Evolutionary conservation across 306 rosid species (phyloP).

Genomic region (Pyrus bretschneideri): DNA sequence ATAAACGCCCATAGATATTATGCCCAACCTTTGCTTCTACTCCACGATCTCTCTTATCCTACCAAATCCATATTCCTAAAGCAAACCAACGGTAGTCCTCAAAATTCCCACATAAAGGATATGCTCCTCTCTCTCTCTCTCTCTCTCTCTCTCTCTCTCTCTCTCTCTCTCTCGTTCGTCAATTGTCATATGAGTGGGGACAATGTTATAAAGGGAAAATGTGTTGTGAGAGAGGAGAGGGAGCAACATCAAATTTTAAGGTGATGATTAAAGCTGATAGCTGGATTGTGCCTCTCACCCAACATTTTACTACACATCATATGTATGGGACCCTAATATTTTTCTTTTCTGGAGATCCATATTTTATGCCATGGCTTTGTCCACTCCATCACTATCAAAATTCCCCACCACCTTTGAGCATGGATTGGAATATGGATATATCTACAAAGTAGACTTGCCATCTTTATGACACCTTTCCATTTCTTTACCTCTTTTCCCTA

Average conservation of each 20-base stretch:
- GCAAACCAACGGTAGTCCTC: not conserved
- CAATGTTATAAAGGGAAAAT: not conserved
- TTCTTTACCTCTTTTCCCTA: not conserved
- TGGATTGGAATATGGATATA: conserved; percentile 16
- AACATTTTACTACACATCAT: not conserved
- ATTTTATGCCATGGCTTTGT: conserved; percentile 22
- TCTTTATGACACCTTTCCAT: conserved; percentile 14
- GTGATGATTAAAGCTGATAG: not conserved
- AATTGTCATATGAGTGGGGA: conserved; percentile 7
- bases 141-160: not conserved
- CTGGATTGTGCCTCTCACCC: not conserved
- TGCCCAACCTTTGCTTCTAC: conserved; percentile 3
- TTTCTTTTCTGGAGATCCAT: not conserved
- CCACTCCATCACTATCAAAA: conserved; percentile 24
- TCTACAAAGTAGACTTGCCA: conserved; percentile 11
- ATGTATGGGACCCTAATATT: not conserved
- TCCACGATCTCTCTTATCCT: conserved; percentile 8
- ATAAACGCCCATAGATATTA: not conserved
- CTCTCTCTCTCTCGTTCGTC: not conserved
- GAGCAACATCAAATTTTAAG: conserved; percentile 15
- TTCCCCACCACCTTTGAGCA: conserved; percentile 5
- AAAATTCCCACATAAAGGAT: conserved; percentile 11
- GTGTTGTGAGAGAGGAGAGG: conserved; percentile 2
- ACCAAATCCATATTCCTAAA: conserved; percentile 16
- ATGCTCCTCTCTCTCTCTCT: not conserved